Percentiles rank a stretch among this genome's conserved stretches.
Conservation (phyloP, 2,329 filamentous ascomycete species). For the Pestalotiopsis sp. region DNA sequence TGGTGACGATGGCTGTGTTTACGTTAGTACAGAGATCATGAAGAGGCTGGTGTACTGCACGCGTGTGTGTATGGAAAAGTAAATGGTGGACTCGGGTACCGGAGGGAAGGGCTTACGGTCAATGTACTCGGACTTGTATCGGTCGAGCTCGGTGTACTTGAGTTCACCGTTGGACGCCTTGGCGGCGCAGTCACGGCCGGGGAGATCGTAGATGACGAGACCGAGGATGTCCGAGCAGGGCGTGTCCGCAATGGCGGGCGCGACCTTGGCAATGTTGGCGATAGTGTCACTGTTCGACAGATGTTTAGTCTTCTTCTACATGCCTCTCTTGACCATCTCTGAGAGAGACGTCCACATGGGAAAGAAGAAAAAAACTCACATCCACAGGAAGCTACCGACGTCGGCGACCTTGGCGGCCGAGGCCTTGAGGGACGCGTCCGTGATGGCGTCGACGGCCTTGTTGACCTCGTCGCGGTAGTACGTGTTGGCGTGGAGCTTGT, state of each 20-base stretch:
- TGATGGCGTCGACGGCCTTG: conserved; percentile 27
- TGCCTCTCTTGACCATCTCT: conserved; percentile 25
- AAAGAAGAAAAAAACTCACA: conserved; percentile 36
- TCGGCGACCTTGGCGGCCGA: conserved; percentile 55
- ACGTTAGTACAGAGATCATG: neutral
- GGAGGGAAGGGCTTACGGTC: conserved; percentile 33
- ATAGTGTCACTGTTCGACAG: conserved; percentile 43
- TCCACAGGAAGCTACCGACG: conserved; percentile 58
- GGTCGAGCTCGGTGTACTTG: conserved; percentile 48
- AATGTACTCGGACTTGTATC: conserved; percentile 58
- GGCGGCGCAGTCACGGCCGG: conserved; percentile 63
- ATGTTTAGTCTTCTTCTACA: neutral
- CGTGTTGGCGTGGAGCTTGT: conserved; percentile 35
- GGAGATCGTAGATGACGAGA: conserved; percentile 61
- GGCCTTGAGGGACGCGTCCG: conserved; percentile 53
- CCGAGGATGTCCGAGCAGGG: conserved; percentile 41
- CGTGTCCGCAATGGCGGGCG: conserved; percentile 49
- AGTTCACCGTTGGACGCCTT: conserved; percentile 63
- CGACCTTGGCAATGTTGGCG: conserved; percentile 52
- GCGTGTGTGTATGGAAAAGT: neutral
- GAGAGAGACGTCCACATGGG: neutral
- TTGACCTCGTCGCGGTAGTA: conserved; percentile 33
- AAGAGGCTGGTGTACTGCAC: neutral
- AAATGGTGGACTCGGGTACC: neutral
- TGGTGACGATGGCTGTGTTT: conserved; percentile 39